These are phyloP conservation scores for Metschnikowia lachancei DNA, from an alignment of 805 yeast genomes.

Conservation along the genomic window DNA sequence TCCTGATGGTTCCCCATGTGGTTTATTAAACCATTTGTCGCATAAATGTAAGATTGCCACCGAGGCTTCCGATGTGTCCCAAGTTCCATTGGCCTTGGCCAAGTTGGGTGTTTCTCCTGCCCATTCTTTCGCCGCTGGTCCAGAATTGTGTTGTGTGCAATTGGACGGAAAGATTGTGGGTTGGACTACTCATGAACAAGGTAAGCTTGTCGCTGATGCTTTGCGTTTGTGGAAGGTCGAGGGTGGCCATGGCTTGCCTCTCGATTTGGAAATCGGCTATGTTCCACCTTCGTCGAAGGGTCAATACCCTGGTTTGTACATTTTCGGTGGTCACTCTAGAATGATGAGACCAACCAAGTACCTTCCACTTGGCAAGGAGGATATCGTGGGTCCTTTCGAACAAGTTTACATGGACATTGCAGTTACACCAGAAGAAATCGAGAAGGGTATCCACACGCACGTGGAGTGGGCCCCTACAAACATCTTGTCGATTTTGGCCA, in stretches of 20 bases:
- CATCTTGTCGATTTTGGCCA: constrained; percentile 90
- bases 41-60: constrained; percentile 92
- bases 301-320: constrained; percentile 92
- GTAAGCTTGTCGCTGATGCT: constrained; percentile 81
- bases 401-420: constrained; percentile 97
- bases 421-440: constrained; percentile 88
- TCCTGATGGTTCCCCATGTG: constrained; percentile 99
- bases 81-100: constrained; percentile 62
- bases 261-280: constrained; percentile 86
- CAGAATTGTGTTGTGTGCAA: constrained; percentile 84
- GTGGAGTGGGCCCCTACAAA: constrained; percentile 96
- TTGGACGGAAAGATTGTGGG: constrained; percentile 90
- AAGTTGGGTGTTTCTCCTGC: constrained; percentile 81
- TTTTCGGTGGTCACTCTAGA: constrained; percentile 90
- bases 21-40: constrained; percentile 92
- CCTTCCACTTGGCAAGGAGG: constrained; percentile 77
- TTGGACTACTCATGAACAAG: constrained; percentile 90
- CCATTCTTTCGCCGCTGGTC: constrained; percentile 82
- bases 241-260: constrained; percentile 72
- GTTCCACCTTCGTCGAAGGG: constrained; percentile 96
- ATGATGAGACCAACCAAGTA: constrained; percentile 96
- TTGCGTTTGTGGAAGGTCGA: constrained; percentile 90
- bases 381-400: constrained; percentile 94
- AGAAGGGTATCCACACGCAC: constrained; percentile 76
- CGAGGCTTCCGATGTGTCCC: constrained; percentile 65